phyloP scores from a whole-genome alignment of 1,139 yeast species.

The Sugiyamaella neomexicana region DNA sequence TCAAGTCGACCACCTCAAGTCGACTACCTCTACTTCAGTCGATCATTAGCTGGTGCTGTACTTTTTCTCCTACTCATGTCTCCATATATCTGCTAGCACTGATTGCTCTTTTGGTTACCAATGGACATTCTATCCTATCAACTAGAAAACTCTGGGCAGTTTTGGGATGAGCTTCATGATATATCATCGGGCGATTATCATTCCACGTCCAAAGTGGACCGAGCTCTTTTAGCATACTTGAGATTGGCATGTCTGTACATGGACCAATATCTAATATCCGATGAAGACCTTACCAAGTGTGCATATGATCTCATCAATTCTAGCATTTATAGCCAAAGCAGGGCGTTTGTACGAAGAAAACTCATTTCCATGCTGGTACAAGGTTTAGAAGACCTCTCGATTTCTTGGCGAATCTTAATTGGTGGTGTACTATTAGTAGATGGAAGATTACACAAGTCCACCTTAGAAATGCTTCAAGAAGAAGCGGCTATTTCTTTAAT shows the following conservation, averaged over 20 bases:
- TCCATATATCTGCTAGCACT: too few relatives aligned
- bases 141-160: constrained; percentile 37
- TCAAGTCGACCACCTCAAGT: too few relatives aligned
- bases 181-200: constrained; percentile 33
- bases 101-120: background rate
- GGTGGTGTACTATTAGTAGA: constrained; percentile 54
- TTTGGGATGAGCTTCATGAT: constrained; percentile 38
- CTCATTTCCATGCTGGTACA: constrained; percentile 36
- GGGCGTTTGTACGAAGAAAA: constrained; percentile 38
- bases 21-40: too few relatives aligned
- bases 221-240: constrained; percentile 34
- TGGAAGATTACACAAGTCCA: constrained; percentile 46
- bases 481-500: constrained; percentile 52
- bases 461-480: constrained; percentile 50
- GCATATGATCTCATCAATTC: constrained; percentile 37
- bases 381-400: constrained; percentile 24
- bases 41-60: too few relatives aligned
- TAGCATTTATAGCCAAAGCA: constrained; percentile 32
- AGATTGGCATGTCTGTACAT: constrained; percentile 36
- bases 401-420: constrained; percentile 41
- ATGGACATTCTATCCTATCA: constrained; percentile 39
- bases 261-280: constrained; percentile 36
- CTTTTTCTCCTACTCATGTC: too few relatives aligned
- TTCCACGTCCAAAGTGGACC: constrained; percentile 32
- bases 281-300: constrained; percentile 38